Conservation (phyloP, 1,139 yeast species). For the Geotrichum fermentans region DNA sequence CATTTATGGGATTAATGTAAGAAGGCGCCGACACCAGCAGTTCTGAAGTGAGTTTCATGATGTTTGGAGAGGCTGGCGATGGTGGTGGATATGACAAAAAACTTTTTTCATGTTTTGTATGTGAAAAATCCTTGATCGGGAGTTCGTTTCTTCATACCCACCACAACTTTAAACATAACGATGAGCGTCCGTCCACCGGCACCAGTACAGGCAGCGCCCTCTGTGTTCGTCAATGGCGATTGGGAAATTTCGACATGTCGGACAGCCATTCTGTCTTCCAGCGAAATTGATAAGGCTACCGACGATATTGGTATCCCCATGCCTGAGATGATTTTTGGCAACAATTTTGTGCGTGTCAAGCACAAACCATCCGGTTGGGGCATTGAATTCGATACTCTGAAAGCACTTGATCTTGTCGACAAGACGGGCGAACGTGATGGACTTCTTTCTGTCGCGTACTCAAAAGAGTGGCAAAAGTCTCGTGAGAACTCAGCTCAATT, state of each 20-base stretch:
- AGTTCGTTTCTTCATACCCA: not conserved
- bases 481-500: constrained; percentile 40
- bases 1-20: constrained; percentile 45
- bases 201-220: not conserved
- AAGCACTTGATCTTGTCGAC: constrained; percentile 68
- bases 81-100: not conserved
- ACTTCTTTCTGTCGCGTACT: constrained; percentile 69
- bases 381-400: constrained; percentile 68
- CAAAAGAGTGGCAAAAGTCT: constrained; percentile 79
- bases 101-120: not conserved
- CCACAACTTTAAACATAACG: not conserved
- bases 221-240: constrained; percentile 42
- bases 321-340: constrained; percentile 98
- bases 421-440: constrained; percentile 46
- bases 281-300: constrained; percentile 67
- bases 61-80: not conserved
- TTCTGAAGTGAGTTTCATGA: constrained; percentile 53
- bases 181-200: not conserved
- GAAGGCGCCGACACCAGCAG: constrained; percentile 47
- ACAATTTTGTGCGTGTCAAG: constrained; percentile 54
- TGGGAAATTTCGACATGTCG: constrained; percentile 76
- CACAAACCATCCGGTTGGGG: constrained; percentile 42
- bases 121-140: too few relatives aligned
- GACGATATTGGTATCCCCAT: constrained; percentile 67
- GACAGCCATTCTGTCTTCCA: constrained; percentile 69